Conservation (phyloP, 2,329 filamentous ascomycete genomes). For the Arthrobotrys entomopaga region DNA sequence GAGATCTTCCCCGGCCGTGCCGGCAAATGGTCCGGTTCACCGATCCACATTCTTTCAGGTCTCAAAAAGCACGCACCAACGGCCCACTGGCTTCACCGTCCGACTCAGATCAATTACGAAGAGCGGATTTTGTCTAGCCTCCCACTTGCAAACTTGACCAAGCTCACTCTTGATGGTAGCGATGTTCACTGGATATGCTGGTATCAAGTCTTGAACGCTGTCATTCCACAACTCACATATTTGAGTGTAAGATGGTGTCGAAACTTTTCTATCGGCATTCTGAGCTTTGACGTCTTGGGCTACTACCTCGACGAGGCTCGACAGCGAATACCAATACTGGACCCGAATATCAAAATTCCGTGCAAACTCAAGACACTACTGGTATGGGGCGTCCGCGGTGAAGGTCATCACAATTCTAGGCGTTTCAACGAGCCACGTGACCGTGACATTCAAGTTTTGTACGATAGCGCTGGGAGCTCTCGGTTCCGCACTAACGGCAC, state of each 20-base stretch:
- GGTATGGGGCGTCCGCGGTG: conserved; percentile 48
- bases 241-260: conserved; percentile 52
- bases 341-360: conserved; percentile 1
- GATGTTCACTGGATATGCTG: conserved; percentile 53
- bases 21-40: conserved; percentile 46
- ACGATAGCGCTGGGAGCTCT: conserved; percentile 49
- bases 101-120: conserved; percentile 34
- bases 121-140: conserved; percentile 43
- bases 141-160: conserved; percentile 45
- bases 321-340: conserved; percentile 21
- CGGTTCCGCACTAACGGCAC: conserved; percentile 47
- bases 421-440: conserved; percentile 49
- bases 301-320: conserved; percentile 43
- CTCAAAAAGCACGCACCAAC: conserved; percentile 49
- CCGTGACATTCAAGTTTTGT: conserved; percentile 45
- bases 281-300: conserved; percentile 43
- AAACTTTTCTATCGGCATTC: conserved; percentile 40
- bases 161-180: conserved; percentile 47
- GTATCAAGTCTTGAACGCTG: conserved; percentile 38
- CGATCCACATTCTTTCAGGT: conserved; percentile 47
- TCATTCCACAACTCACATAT: conserved; percentile 45
- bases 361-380: conserved; percentile 47
- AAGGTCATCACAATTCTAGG: conserved; percentile 35
- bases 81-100: conserved; percentile 39
- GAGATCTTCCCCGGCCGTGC: conserved; percentile 40